Base-by-base conservation (phyloP, 257 asterid species). In the Petunia axillaris region DNA sequence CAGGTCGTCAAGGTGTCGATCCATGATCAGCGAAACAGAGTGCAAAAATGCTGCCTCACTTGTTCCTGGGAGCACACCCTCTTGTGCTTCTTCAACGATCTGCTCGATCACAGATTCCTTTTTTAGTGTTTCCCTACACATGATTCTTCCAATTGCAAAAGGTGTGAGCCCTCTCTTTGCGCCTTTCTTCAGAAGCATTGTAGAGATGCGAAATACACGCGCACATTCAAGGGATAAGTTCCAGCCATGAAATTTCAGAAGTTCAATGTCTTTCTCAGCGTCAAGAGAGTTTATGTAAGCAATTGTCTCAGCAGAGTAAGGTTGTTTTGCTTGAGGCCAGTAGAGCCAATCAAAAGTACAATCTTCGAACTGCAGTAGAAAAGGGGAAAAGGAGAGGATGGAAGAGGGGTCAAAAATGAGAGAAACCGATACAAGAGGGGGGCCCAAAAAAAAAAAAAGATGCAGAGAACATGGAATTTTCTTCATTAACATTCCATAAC, bases 331-430 rank as follows among this genome's bases (percentile, higher is more conserved):
- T 86, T 93, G 97, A 79, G 94, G 97, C 97, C 97, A 93, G 83
- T 90, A 90, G 70, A 93, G 92, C 97, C 97, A 93, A 82, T 93
- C 97, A 53, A 91, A 92, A 0, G 94, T 91, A 88, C 93, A 92
- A 81, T 92, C 97, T 85, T 87, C 87, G 38, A 93, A 91, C 97
- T 93, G 90, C 81, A 82, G 50, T 10, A 50, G 64, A 38, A 74
- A 14, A 13, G 15, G 67, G 14, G 59, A 80, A 64, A 70, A 78
- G 74, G 59, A 57, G 64, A 54, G 54, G 50, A n/a, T 8, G 53
- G 76, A 10, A 16, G 13, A 58, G 62, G 62, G 40, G 48, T 55
- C 38, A 57, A 68, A 8, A 16, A 11, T 15, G 48, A 40, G 41
- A 64, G 5, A 10, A 73, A 36, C 11, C 78, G 36, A 9, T 50